These are phyloP conservation scores for Cladosporium austrohemisphaericum DNA, from an alignment of 2,329 filamentous ascomycete genomes.

Conservation along the genomic window DNA sequence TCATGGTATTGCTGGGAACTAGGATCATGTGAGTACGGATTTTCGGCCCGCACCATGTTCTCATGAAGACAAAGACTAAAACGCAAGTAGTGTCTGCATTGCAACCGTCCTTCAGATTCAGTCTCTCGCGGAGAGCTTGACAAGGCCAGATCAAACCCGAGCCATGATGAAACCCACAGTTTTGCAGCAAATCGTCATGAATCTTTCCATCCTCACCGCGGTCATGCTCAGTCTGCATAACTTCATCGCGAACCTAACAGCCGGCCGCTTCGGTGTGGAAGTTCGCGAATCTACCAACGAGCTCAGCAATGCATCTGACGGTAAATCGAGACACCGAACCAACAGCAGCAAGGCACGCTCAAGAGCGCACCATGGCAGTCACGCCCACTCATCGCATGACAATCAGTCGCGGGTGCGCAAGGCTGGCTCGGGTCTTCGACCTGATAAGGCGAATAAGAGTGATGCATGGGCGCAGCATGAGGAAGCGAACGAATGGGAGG, in stretches of 20 bases:
- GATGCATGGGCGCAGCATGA: not conserved
- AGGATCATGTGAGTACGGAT: not conserved
- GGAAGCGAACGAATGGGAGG: not conserved
- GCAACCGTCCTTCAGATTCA: not conserved
- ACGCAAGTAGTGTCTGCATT: not conserved
- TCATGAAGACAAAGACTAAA: not conserved
- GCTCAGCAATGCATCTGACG: not conserved
- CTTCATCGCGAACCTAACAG: not conserved
- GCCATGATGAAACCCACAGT: slow-evolving; percentile 1
- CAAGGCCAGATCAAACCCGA: not conserved
- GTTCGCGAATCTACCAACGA: not conserved
- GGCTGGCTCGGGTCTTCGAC: not conserved
- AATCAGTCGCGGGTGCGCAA: too few relatives aligned
- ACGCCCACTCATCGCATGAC: too few relatives aligned
- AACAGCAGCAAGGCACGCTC: not conserved
- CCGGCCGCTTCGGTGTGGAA: slow-evolving; percentile 2
- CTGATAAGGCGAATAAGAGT: not conserved
- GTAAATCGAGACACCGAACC: not conserved
- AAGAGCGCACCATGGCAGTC: not conserved
- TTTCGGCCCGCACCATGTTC: not conserved
- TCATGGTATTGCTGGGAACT: not conserved
- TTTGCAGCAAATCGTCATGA: slow-evolving; percentile 2
- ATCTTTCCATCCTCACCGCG: not conserved
- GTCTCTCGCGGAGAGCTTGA: not conserved
- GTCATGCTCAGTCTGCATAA: not conserved